A percentile compares a stretch with the other conserved stretches of the same genome.
Conservation (phyloP, 768 basidiomycete species). For the Podaxis mareebaensis region DNA sequence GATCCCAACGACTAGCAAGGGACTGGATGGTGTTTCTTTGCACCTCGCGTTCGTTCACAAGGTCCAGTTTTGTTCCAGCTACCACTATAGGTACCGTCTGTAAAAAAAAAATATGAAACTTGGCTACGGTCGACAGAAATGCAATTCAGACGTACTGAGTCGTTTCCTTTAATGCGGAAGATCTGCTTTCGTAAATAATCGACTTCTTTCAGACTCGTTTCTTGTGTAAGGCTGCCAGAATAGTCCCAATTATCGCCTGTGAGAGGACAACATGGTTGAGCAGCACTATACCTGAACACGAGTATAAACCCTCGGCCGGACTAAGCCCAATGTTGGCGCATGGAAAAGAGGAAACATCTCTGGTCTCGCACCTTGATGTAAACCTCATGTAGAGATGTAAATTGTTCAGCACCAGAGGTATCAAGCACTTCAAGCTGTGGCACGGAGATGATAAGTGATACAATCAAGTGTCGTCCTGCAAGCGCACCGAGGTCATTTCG, state of each 20-base stretch:
- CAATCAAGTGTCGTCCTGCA: not conserved
- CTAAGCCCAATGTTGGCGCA: constrained; percentile 30
- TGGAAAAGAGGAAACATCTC: not conserved
- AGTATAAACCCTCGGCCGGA: constrained; percentile 78
- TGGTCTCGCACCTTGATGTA: constrained; percentile 68
- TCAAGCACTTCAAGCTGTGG: constrained; percentile 76
- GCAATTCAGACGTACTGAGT: constrained; percentile 40
- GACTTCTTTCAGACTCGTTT: constrained; percentile 78
- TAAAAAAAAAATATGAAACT: not conserved
- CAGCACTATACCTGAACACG: constrained; percentile 63
- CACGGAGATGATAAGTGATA: not conserved
- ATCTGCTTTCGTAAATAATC: constrained; percentile 82
- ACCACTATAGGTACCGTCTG: constrained; percentile 78
- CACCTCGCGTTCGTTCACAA: constrained; percentile 80
- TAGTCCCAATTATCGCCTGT: not conserved
- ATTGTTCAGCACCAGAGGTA: constrained; percentile 87
- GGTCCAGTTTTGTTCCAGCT: constrained; percentile 84
- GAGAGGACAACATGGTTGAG: constrained; percentile 1
- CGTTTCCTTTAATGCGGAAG: constrained; percentile 73
- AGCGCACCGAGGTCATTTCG: constrained; percentile 57
- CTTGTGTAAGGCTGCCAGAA: constrained; percentile 67
- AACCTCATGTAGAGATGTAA: constrained; percentile 75
- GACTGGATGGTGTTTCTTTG: constrained; percentile 61
- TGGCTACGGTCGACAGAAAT: not conserved
- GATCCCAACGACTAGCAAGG: constrained; percentile 62